Evolutionary conservation across 75 land plant genomes (phyloP).

Genomic region (Chamaecyparis obtusa): DNA sequence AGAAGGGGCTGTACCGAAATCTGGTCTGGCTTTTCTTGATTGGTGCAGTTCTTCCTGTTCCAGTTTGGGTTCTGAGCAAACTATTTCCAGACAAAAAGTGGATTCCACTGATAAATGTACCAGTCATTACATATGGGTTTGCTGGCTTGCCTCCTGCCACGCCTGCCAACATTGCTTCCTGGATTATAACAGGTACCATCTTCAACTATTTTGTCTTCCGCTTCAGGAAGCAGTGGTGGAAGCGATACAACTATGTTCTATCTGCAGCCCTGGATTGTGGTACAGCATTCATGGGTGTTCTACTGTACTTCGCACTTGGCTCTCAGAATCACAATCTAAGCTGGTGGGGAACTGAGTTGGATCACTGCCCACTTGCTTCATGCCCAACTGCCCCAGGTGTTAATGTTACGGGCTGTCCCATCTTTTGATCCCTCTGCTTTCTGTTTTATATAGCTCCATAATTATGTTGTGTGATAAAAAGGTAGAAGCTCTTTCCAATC

Average conservation of each 20-base stretch:
- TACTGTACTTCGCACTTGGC: conserved; percentile 12
- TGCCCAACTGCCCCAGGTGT: conserved; percentile 87
- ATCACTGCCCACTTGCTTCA: conserved; percentile 81
- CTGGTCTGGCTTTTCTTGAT: conserved; percentile 70
- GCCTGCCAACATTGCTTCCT: conserved; percentile 57
- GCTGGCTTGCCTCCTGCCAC: conserved; percentile 75
- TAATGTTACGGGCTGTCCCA: conserved; percentile 35
- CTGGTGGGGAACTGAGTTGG: conserved; percentile 81
- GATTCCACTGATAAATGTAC: conserved; percentile 67
- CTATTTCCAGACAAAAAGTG: conserved; percentile 65
- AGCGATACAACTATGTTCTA: conserved; percentile 64
- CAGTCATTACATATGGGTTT: conserved; percentile 64
- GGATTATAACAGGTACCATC: conserved; percentile 59
- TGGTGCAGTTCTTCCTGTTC: conserved; percentile 69
- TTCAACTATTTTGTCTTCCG: conserved; percentile 67
- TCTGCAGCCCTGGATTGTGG: conserved; percentile 74
- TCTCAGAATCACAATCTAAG: conserved; percentile 26
- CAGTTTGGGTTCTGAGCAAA: conserved; percentile 65
- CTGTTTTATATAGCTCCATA: background rate
- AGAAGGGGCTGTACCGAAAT: conserved; percentile 59
- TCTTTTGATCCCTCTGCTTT: conserved; percentile 7
- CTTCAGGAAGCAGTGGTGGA: conserved; percentile 61
- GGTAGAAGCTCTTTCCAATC: background rate
- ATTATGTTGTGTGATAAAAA: background rate
- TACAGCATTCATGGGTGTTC: conserved; percentile 68